Evolutionary conservation across 1,139 yeast genomes (phyloP).

Genomic region (Yamadazyma friedrichii): DNA sequence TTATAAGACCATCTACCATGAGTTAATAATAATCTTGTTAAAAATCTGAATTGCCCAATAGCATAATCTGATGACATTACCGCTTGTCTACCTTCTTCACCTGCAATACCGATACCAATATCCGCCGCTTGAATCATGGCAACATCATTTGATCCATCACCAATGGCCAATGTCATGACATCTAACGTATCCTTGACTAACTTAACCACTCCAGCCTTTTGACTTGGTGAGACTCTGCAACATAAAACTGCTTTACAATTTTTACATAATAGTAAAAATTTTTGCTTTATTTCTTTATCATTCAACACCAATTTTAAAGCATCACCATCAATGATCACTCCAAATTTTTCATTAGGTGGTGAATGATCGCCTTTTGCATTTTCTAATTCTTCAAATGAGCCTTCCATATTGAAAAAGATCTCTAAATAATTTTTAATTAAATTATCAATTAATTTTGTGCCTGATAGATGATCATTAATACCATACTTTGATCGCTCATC

Average conservation of each 20-base stretch:
- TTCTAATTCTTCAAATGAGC: slow-evolving; percentile 57
- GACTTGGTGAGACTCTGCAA: slow-evolving; percentile 97
- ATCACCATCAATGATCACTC: slow-evolving; percentile 90
- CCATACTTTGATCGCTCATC: slow-evolving; percentile 28
- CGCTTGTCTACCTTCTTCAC: slow-evolving; percentile 98
- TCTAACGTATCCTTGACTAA: slow-evolving; percentile 81
- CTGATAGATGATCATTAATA: slow-evolving; percentile 22
- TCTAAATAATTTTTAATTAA: slow-evolving; percentile 60
- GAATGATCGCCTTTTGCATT: slow-evolving; percentile 68
- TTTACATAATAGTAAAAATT: slow-evolving; percentile 82
- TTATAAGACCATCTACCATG: slow-evolving; percentile 98
- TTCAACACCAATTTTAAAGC: slow-evolving; percentile 74
- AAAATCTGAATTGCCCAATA: slow-evolving; percentile 86
- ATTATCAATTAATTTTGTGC: slow-evolving; percentile 37
- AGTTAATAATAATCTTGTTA: slow-evolving; percentile 74
- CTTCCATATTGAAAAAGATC: slow-evolving; percentile 62
- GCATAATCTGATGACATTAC: slow-evolving; percentile 98
- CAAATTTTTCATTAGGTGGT: slow-evolving; percentile 76
- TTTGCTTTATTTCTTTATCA: slow-evolving; percentile 53
- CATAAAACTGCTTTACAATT: slow-evolving; percentile 94
- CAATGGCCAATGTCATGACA: slow-evolving; percentile 84
- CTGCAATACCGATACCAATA: slow-evolving; percentile 97
- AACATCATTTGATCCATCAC: slow-evolving; percentile 98
- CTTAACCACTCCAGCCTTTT: slow-evolving; percentile 93
- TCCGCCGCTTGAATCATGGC: slow-evolving; percentile 99